phyloP scores from a whole-genome alignment of 192 early-diverging fungal species.

The Rhizoclosmatium sp. region DNA sequence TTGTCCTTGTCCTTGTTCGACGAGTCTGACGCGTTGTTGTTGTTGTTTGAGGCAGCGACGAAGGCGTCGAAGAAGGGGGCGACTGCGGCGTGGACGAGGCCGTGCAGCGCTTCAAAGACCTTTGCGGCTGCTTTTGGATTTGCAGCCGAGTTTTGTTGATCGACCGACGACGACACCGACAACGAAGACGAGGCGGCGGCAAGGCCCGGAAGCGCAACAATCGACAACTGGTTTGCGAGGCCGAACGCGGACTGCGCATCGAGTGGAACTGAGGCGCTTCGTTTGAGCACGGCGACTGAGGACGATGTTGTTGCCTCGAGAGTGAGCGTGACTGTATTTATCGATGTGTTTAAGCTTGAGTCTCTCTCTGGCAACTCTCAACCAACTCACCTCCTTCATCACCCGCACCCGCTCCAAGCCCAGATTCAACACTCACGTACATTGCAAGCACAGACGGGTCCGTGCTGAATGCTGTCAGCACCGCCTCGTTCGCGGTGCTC shows the following conservation, averaged over 20 bases:
- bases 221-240: conserved; percentile 74
- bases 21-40: conserved; percentile 11
- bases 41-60: conserved; percentile 72
- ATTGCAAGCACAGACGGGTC: no score
- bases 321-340: no score
- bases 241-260: conserved; percentile 44
- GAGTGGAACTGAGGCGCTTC: conserved; percentile 67
- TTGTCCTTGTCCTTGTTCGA: conserved; percentile 64
- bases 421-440: not conserved
- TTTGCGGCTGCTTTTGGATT: conserved; percentile 44
- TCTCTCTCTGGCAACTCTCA: no score
- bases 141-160: no score
- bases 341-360: no score
- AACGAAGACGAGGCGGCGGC: conserved; percentile 22
- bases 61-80: conserved; percentile 97
- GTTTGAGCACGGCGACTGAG: conserved; percentile 52
- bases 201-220: conserved; percentile 89
- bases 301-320: conserved; percentile 8
- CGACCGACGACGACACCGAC: not conserved
- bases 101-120: conserved; percentile 90
- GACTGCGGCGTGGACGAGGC: conserved; percentile 92
- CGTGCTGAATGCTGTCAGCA: not conserved
- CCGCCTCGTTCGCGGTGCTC: conserved; percentile 13
- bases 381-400: conserved; percentile 14
- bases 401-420: not conserved